These are phyloP conservation scores for Euclidium syriacum DNA, from an alignment of 345 rosid species.

Conservation along the genomic window DNA sequence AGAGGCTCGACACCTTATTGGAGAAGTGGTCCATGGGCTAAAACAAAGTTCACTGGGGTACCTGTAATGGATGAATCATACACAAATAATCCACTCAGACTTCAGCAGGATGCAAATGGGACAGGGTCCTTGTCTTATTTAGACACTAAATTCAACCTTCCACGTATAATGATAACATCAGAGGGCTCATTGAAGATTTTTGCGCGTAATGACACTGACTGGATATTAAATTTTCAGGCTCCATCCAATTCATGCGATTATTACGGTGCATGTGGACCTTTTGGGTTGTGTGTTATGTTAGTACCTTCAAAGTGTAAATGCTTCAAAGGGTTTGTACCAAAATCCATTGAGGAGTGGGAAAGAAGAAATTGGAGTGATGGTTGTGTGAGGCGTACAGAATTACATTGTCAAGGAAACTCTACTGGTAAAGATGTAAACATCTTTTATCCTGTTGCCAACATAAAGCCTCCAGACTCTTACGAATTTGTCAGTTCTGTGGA, in stretches of 20 bases:
- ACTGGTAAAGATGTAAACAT: not conserved
- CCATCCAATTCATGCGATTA: not conserved
- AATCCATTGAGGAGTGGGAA: conserved; percentile 1
- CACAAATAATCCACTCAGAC: not conserved
- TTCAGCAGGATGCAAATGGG: conserved; percentile 11
- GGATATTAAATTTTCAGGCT: not conserved
- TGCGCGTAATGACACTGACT: not conserved
- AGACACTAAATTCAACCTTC: not conserved
- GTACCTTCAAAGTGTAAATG: conserved; percentile 3
- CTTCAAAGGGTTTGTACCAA: conserved; percentile 13
- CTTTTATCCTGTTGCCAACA: not conserved
- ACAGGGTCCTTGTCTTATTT: not conserved
- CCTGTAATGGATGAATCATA: not conserved
- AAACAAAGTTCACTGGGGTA: conserved; percentile 18
- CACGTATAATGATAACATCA: not conserved
- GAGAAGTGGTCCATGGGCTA: conserved; percentile 38
- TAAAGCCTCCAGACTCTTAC: conserved; percentile 14
- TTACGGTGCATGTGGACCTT: conserved; percentile 20
- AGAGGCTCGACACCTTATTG: conserved; percentile 6
- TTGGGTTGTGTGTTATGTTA: conserved; percentile 7
- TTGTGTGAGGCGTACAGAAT: conserved; percentile 4
- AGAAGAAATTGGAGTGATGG: conserved; percentile 14
- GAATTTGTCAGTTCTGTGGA: not conserved
- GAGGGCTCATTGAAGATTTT: not conserved
- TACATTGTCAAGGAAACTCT: not conserved